Base-by-base conservation (phyloP, 129 eudicot species). In the Chrysanthemum makinoi region DNA sequence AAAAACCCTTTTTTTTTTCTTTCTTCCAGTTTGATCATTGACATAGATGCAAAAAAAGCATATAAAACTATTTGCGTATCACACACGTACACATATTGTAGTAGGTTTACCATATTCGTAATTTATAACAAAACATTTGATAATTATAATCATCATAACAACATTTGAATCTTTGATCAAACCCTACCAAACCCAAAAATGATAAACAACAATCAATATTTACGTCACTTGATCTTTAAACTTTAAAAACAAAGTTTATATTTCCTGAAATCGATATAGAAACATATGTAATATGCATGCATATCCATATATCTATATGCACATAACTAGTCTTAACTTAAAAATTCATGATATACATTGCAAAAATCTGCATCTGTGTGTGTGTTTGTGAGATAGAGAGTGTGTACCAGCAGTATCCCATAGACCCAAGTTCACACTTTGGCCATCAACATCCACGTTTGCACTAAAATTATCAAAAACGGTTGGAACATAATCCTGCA, bases 401-500 rank as follows among this genome's bases (percentile, higher is more conserved):
- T 22, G 9, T 49, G 71, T 60, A 88, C 95, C 95, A 69, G 95
- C 95, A 85, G 95, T 88, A 81, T 88, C 95, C 95, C 95, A 88
- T 53, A 88, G 85, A 72, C 95, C 95, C 77, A 88, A 68, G 74
- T 83, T 88, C 72, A 88, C 84, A 82, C 82, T 76, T 78, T 78
- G 79, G 67, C 90, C 95, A 85, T 88, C 95, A 73, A 88, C 95
- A 72, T 26, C 72, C 35, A 85, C 95, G 81, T 83, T 88, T 63
- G 95, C 95, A 78, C 95, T 88, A 78, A 88, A 88, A 49, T 88
- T 88, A 55, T 88, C 95, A 80, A 88, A 88, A 58, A 88, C 95
- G 46, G 95, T 88, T 22, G 95, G 95, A 15, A 88, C 90, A 85
- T 88, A 88, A 80, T 88, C 95, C 95, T 88, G 77, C 58, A 70